Percentiles rank a stretch among this genome's conserved stretches.
phyloP scores from a whole-genome alignment of 257 asterid genomes.

The Primulina tabacum region DNA sequence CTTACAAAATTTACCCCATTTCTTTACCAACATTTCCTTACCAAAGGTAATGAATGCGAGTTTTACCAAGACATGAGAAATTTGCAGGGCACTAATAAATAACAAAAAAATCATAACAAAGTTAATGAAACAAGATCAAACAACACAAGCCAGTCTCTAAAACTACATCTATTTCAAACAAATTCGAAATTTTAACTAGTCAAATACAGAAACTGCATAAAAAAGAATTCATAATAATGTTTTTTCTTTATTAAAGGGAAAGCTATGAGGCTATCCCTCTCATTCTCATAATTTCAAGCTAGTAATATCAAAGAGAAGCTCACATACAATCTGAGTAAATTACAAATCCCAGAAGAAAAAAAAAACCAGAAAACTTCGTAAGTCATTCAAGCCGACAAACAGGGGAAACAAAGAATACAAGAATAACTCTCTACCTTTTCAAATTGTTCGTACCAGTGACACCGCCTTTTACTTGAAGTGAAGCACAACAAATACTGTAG shows the following conservation, averaged over 20 bases:
- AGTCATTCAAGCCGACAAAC: neutral
- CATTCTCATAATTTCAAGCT: neutral
- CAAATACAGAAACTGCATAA: constrained; percentile 33
- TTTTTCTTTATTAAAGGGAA: neutral
- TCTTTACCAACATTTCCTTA: too few relatives aligned
- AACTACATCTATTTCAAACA: too few relatives aligned
- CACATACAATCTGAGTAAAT: neutral
- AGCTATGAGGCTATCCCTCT: neutral
- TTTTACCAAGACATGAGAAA: too few relatives aligned
- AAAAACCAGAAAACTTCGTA: constrained; percentile 25
- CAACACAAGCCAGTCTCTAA: too few relatives aligned
- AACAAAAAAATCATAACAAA: too few relatives aligned
- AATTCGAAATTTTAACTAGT: too few relatives aligned
- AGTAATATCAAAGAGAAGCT: neutral
- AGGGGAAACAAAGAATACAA: constrained; percentile 36
- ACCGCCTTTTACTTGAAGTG: constrained; percentile 43
- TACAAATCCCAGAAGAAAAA: constrained; percentile 31
- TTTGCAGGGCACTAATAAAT: too few relatives aligned
- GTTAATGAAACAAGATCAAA: too few relatives aligned
- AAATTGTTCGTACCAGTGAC: constrained; percentile 32
- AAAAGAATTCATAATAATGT: constrained; percentile 41
- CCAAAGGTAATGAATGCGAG: too few relatives aligned
- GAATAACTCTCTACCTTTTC: constrained; percentile 46
- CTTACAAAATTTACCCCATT: too few relatives aligned
- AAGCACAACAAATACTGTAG: constrained; percentile 48